Evolutionary conservation across 139 green algal genomes (phyloP).

Genomic region (Micromonas commoda): DNA sequence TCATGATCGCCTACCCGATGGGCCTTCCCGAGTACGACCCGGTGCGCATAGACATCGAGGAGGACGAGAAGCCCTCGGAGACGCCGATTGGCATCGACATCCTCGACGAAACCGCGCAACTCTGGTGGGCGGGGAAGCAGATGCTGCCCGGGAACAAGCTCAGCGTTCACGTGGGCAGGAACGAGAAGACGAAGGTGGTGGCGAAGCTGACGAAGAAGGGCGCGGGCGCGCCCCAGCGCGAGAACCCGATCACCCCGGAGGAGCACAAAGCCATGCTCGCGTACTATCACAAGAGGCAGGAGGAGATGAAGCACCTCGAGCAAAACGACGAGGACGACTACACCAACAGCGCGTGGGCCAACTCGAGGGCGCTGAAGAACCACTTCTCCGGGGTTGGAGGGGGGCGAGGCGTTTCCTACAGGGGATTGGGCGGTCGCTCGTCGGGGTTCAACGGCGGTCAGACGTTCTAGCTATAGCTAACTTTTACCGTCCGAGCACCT

Average conservation of each 20-base stretch:
- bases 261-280: conserved; percentile 83
- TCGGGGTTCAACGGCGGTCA: not conserved
- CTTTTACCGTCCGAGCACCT: no score
- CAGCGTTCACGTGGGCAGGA: conserved; percentile 56
- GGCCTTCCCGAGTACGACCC: conserved; percentile 73
- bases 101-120: conserved; percentile 47
- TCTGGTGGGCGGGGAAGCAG: conserved; percentile 79
- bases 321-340: conserved; percentile 68
- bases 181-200: conserved; percentile 70
- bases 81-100: conserved; percentile 59
- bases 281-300: conserved; percentile 72
- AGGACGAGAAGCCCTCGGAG: conserved; percentile 54
- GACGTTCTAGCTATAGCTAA: no score
- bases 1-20: conserved; percentile 81
- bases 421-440: conserved; percentile 20
- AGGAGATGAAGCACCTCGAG: conserved; percentile 45
- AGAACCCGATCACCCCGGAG: conserved; percentile 59
- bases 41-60: conserved; percentile 59
- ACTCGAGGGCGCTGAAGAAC: conserved; percentile 59
- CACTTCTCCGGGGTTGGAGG: conserved; percentile 59
- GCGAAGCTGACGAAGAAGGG: conserved; percentile 71
- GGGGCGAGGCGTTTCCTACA: conserved; percentile 48
- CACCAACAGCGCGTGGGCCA: conserved; percentile 61
- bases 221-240: conserved; percentile 50
- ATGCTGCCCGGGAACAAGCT: conserved; percentile 67